Evolutionary conservation across 2,329 filamentous ascomycete genomes (phyloP).

Genomic region (Ceratocystis alfenasii): DNA sequence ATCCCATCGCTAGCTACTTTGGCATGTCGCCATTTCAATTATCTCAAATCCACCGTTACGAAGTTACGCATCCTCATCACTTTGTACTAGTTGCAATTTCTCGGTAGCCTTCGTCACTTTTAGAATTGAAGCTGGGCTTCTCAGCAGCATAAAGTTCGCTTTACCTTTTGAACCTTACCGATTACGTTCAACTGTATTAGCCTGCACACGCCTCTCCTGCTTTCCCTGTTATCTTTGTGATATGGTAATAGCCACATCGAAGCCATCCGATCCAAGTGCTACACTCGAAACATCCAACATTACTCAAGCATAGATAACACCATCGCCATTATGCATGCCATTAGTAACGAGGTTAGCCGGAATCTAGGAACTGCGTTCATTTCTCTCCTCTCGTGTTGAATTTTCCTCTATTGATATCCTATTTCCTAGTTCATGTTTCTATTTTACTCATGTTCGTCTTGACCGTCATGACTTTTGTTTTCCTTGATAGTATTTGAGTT

Average conservation of each 20-base stretch:
- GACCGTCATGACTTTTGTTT: conserved; percentile 8
- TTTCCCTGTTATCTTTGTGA: background rate
- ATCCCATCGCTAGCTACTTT: background rate
- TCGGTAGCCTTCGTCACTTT: too few species aligned
- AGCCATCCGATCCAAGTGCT: background rate
- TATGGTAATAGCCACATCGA: background rate
- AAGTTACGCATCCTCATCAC: background rate
- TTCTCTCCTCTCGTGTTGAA: background rate
- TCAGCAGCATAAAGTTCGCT: background rate
- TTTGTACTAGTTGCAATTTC: background rate
- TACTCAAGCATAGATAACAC: background rate
- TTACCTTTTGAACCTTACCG: background rate
- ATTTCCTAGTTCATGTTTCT: conserved; percentile 18
- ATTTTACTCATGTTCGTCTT: conserved; percentile 23
- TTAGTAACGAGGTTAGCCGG: too few species aligned
- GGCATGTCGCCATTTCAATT: background rate
- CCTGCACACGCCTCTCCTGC: background rate
- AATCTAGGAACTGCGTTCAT: background rate
- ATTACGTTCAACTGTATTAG: background rate
- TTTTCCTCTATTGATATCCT: conserved; percentile 1
- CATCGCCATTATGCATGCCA: too few species aligned
- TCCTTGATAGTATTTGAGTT: conserved; percentile 12
- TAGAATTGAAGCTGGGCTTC: background rate
- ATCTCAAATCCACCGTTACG: background rate
- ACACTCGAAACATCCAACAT: background rate